Conservation (phyloP, 148 eudicot genomes). For the Rhododendron ovatum region DNA sequence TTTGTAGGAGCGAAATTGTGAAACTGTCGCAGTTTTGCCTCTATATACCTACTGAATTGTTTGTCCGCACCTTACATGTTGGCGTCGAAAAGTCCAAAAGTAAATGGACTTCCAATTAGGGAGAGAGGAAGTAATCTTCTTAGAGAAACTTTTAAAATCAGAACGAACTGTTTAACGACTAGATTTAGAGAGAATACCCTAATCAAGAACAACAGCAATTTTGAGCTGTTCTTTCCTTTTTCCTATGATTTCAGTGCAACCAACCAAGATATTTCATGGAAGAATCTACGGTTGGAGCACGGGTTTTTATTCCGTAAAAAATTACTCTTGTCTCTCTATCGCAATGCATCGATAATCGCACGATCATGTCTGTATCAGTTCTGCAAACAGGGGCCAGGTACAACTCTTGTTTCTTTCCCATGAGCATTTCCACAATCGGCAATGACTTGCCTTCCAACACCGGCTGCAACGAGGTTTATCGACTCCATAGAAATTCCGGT, state of each 20-base stretch:
- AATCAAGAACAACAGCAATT: no score
- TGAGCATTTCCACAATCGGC: slow-evolving; percentile 44
- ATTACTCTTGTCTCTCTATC: not conserved
- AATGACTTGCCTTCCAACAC: slow-evolving; percentile 21
- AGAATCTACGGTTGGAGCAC: not conserved
- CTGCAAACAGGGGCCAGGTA: not conserved
- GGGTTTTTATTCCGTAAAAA: not conserved
- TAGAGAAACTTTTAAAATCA: no score
- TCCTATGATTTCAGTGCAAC: not conserved
- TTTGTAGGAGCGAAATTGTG: no score
- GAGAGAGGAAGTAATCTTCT: no score
- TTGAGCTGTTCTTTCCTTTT: no score
- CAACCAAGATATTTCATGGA: not conserved
- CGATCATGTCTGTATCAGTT: not conserved
- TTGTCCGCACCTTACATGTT: no score
- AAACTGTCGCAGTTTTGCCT: no score
- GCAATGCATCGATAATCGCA: not conserved
- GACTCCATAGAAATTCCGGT: slow-evolving; percentile 29
- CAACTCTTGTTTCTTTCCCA: slow-evolving; percentile 27
- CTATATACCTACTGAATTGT: no score
- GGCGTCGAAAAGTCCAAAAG: no score
- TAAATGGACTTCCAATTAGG: no score
- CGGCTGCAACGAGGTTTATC: slow-evolving; percentile 25
- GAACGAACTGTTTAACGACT: no score
- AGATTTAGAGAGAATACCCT: no score